Evolutionary conservation across 768 basidiomycete genomes (phyloP).

Genomic region (Dioszegia crocea): DNA sequence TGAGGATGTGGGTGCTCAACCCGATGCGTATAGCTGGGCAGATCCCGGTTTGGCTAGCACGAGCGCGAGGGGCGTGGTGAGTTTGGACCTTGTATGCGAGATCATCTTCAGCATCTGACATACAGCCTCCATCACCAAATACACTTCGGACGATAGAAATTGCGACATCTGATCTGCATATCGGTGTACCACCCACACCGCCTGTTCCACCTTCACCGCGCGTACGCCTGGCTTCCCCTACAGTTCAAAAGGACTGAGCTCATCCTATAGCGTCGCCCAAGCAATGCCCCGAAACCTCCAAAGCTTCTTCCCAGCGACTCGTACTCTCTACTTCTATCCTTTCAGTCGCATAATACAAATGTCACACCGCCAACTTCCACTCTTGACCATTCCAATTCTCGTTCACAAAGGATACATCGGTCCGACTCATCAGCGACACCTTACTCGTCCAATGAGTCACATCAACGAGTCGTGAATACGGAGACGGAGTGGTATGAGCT

Average conservation of each 20-base stretch:
- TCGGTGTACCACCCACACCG: background rate
- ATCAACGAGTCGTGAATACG: constrained; percentile 1
- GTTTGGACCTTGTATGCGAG: no score
- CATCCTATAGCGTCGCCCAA: background rate
- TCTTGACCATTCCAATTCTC: background rate
- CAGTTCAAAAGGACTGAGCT: background rate
- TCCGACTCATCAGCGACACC: constrained; percentile 4
- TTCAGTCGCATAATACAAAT: constrained; percentile 19
- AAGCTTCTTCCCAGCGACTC: constrained; percentile 23
- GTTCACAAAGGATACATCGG: background rate
- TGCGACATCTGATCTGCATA: background rate
- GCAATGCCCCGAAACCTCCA: constrained; percentile 5
- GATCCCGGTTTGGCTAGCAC: constrained; percentile 36
- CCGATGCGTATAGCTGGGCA: constrained; percentile 38
- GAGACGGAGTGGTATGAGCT: constrained; percentile 46
- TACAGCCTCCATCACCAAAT: background rate
- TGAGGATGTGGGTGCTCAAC: constrained; percentile 16
- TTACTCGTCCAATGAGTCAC: background rate
- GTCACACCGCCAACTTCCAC: constrained; percentile 16
- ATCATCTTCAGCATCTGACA: no score
- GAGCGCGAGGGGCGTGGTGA: constrained; percentile 22
- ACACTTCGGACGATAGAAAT: background rate
- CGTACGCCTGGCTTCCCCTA: background rate
- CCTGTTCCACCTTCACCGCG: constrained; percentile 3
- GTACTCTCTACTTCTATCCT: constrained; percentile 36